These are phyloP conservation scores for Phytophthora europaea DNA, from an alignment of 352 stramenopile species.

Conservation along the genomic window DNA sequence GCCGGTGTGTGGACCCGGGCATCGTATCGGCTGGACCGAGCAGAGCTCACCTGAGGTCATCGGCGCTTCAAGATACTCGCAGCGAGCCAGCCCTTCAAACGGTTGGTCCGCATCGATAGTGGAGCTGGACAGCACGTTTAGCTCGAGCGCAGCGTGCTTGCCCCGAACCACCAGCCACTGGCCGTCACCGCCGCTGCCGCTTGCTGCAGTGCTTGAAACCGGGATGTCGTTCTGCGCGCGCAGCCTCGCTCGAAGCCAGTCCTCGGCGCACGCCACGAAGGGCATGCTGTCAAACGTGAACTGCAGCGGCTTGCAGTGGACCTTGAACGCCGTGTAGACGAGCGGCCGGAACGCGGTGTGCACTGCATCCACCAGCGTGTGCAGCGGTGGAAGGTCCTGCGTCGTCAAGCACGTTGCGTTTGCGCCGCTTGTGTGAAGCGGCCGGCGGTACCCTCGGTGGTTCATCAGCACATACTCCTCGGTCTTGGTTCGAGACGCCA, in stretches of 20 bases:
- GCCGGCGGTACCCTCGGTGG: slow-evolving; percentile 47
- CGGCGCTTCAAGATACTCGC: slow-evolving; percentile 47
- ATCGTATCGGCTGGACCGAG: slow-evolving; percentile 9
- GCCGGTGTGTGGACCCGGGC: slow-evolving; percentile 21
- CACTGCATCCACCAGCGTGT: slow-evolving; percentile 43
- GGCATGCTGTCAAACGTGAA: slow-evolving; percentile 42
- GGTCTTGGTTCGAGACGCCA: slow-evolving; percentile 29
- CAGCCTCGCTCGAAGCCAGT: slow-evolving; percentile 38
- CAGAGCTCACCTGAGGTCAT: slow-evolving; percentile 44
- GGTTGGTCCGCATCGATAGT: slow-evolving; percentile 2
- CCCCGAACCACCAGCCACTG: slow-evolving; percentile 41
- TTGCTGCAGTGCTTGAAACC: not conserved
- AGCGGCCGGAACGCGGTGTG: slow-evolving; percentile 40
- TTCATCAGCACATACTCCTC: slow-evolving; percentile 47
- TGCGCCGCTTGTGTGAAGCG: slow-evolving; percentile 8
- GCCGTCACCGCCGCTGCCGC: not conserved
- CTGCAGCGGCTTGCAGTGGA: slow-evolving; percentile 48
- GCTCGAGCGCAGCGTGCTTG: slow-evolving; percentile 29
- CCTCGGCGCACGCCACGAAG: slow-evolving; percentile 47
- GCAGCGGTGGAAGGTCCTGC: slow-evolving; percentile 50
- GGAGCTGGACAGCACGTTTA: slow-evolving; percentile 23
- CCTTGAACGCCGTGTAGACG: slow-evolving; percentile 37
- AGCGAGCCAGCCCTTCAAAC: slow-evolving; percentile 21
- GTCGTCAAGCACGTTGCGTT: slow-evolving; percentile 46
- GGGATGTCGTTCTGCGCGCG: not conserved